These are phyloP conservation scores for Boletus reticuloceps DNA, from an alignment of 768 basidiomycete genomes.

Conservation along the genomic window DNA sequence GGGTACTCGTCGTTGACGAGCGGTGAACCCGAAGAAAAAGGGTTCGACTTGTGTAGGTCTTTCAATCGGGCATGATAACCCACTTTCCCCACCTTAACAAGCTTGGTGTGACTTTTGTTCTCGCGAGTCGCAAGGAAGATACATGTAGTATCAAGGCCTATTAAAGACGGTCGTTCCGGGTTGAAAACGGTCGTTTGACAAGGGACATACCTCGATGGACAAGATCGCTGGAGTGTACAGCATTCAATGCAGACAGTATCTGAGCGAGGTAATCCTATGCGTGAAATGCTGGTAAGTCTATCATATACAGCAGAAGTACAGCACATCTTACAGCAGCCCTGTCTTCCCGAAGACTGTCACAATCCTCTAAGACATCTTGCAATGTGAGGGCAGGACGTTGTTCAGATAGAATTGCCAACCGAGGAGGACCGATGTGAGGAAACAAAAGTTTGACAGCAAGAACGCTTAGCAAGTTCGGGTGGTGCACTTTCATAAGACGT, in stretches of 20 bases:
- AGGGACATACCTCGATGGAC: slow-evolving; percentile 62
- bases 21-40: slow-evolving; percentile 45
- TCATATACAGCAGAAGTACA: neutral
- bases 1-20: slow-evolving; percentile 14
- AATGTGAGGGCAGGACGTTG: slow-evolving; percentile 64
- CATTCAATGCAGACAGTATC: slow-evolving; percentile 66
- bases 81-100: slow-evolving; percentile 72
- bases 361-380: slow-evolving; percentile 74
- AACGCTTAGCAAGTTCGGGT: slow-evolving; percentile 63
- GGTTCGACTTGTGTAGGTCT: slow-evolving; percentile 84
- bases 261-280: slow-evolving; percentile 72
- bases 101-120: slow-evolving; percentile 51
- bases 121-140: slow-evolving; percentile 60
- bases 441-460: slow-evolving; percentile 64
- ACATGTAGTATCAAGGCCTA: slow-evolving; percentile 57
- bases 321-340: slow-evolving; percentile 54
- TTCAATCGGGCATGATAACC: slow-evolving; percentile 69
- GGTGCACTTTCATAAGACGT: slow-evolving; percentile 53
- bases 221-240: slow-evolving; percentile 60
- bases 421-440: slow-evolving; percentile 49
- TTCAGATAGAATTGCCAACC: slow-evolving; percentile 69
- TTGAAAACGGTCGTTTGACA: neutral
- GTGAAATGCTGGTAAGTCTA: neutral
- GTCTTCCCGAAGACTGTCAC: slow-evolving; percentile 69
- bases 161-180: neutral